Evolutionary conservation across 129 eudicot genomes (phyloP).

Genomic region (Escallonia herrerae): DNA sequence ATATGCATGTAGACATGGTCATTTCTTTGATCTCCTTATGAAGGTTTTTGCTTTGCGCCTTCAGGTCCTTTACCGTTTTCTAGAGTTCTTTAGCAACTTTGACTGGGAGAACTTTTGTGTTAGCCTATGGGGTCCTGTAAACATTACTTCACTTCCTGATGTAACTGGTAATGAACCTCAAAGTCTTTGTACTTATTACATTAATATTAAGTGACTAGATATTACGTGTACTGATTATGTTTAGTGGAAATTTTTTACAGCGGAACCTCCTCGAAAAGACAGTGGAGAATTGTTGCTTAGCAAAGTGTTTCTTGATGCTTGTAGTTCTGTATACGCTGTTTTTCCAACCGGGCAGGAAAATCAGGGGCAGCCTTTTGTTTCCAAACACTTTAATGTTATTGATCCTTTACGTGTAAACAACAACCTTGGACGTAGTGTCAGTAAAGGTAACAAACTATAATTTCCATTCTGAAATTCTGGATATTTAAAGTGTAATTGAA

Average conservation of each 20-base stretch:
- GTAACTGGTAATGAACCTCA: constrained; percentile 55
- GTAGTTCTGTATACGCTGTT: constrained; percentile 84
- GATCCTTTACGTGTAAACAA: constrained; percentile 90
- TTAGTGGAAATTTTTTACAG: constrained; percentile 32
- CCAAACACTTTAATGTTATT: constrained; percentile 81
- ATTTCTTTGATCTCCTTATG: constrained; percentile 1
- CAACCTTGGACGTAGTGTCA: constrained; percentile 97
- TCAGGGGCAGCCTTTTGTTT: constrained; percentile 73
- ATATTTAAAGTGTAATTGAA: not conserved
- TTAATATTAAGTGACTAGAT: not conserved
- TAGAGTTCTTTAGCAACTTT: constrained; percentile 95
- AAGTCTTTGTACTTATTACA: not conserved
- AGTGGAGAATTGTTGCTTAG: constrained; percentile 76
- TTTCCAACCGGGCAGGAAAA: constrained; percentile 75
- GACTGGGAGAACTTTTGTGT: constrained; percentile 97
- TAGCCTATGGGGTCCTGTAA: constrained; percentile 98
- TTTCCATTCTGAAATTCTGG: not conserved
- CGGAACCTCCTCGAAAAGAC: constrained; percentile 90
- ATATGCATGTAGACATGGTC: no score
- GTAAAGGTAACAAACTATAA: constrained; percentile 55
- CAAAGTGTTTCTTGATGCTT: constrained; percentile 77
- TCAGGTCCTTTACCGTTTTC: constrained; percentile 87
- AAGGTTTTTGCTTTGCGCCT: constrained; percentile 12
- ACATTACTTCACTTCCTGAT: constrained; percentile 78
- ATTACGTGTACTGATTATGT: constrained; percentile 7